Percentiles rank a stretch among this genome's conserved stretches.
Conservation (phyloP, 225 moss, liverwort and hornwort genomes). For the Pleurozium schreberi region DNA sequence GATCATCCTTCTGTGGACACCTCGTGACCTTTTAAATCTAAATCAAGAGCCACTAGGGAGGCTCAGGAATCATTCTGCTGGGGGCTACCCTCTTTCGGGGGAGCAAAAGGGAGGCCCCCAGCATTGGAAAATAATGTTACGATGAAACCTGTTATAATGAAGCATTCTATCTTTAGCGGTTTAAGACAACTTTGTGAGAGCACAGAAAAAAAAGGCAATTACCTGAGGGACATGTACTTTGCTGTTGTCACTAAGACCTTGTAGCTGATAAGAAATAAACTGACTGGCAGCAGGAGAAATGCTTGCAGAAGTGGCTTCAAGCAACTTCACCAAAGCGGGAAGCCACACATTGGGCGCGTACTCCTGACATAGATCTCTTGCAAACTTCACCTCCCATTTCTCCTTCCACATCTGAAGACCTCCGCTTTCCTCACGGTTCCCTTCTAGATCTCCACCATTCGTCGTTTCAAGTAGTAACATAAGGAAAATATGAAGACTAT, state of each 20-base stretch:
- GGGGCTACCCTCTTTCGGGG: background rate
- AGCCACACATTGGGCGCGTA: conserved; percentile 56
- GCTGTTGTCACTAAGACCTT: conserved; percentile 12
- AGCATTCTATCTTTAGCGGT: background rate
- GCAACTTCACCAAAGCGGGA: conserved; percentile 70
- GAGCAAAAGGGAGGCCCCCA: background rate
- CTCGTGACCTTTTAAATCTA: background rate
- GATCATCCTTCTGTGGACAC: background rate
- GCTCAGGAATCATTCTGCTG: background rate
- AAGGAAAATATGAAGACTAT: conserved; percentile 62
- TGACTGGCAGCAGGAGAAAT: conserved; percentile 23
- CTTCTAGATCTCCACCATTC: background rate
- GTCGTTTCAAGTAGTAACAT: conserved; percentile 36
- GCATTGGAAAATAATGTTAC: background rate
- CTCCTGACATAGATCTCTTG: conserved; percentile 66
- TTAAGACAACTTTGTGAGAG: background rate
- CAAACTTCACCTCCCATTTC: conserved; percentile 61
- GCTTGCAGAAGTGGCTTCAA: conserved; percentile 37
- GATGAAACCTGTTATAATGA: background rate
- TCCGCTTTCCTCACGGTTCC: background rate
- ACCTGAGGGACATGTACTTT: conserved; percentile 25
- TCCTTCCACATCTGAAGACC: background rate
- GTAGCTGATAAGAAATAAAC: conserved; percentile 61
- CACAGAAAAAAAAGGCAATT: background rate
- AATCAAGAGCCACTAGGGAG: background rate